A percentile compares a stretch with the other conserved stretches of the same genome.
phyloP scores from a whole-genome alignment of 768 basidiomycete genomes.

The Collybia sp. region DNA sequence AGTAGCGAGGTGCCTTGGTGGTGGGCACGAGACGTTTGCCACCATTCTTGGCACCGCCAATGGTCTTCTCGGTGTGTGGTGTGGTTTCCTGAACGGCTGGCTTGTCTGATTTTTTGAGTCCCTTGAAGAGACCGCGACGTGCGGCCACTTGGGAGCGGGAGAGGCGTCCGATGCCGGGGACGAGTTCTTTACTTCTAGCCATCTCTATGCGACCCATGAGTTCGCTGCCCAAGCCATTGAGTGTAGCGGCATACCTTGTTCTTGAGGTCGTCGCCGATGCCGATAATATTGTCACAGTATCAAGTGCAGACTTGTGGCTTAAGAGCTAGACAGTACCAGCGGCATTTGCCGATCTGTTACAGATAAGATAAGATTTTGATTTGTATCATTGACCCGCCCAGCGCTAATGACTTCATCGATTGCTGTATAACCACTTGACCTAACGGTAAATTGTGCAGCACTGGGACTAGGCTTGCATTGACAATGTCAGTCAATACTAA shows the following conservation, averaged over 20 bases:
- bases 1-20: slow-evolving; percentile 83
- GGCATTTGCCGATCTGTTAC: slow-evolving; percentile 25
- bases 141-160: slow-evolving; percentile 79
- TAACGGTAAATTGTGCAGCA: no score
- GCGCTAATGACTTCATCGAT: neutral
- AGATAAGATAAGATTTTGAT: slow-evolving; percentile 22
- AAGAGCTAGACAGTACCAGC: slow-evolving; percentile 39
- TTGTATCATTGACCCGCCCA: neutral
- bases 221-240: slow-evolving; percentile 1
- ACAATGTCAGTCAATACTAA: no score
- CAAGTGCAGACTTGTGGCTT: slow-evolving; percentile 33
- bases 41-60: slow-evolving; percentile 91
- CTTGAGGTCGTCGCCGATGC: slow-evolving; percentile 50
- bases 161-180: slow-evolving; percentile 75
- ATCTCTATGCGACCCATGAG: slow-evolving; percentile 35
- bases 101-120: slow-evolving; percentile 71
- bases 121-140: slow-evolving; percentile 83
- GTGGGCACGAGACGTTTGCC: slow-evolving; percentile 83
- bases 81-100: slow-evolving; percentile 55
- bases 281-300: slow-evolving; percentile 32
- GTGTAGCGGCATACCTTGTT: slow-evolving; percentile 35
- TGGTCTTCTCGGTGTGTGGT: slow-evolving; percentile 68
- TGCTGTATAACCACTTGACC: no score
- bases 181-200: slow-evolving; percentile 85
- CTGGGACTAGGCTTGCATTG: no score